Conservation (phyloP, 345 rosid genomes). For the Lepidium didymum region DNA sequence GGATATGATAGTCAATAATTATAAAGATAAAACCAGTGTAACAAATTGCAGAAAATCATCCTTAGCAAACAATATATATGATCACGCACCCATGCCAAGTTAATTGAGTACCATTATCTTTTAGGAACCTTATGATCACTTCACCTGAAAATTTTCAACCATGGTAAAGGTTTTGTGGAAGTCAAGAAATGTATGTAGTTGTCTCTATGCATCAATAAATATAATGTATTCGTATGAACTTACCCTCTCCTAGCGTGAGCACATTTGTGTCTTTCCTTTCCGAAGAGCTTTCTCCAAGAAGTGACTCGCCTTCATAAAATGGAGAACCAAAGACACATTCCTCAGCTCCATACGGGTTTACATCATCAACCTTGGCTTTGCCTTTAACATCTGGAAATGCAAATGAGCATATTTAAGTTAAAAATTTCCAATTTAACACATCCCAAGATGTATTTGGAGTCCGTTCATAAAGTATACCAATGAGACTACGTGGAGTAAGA, state of each 20-base stretch:
- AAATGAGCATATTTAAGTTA: constrained; percentile 19
- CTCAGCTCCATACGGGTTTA: constrained; percentile 66
- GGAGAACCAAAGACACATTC: constrained; percentile 52
- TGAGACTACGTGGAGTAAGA: constrained; percentile 15
- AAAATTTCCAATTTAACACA: constrained; percentile 25
- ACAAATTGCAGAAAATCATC: not conserved
- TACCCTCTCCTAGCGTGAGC: constrained; percentile 67
- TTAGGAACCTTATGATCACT: constrained; percentile 53
- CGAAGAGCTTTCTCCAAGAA: constrained; percentile 56
- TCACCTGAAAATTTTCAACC: constrained; percentile 44
- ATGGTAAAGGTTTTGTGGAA: constrained; percentile 4
- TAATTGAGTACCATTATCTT: constrained; percentile 61
- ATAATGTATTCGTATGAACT: constrained; percentile 1
- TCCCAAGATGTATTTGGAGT: not conserved
- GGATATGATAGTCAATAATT: not conserved
- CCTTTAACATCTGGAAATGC: constrained; percentile 40
- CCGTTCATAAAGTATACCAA: not conserved
- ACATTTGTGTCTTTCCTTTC: constrained; percentile 33
- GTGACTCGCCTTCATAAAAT: constrained; percentile 65
- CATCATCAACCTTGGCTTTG: constrained; percentile 37
- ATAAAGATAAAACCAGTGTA: not conserved
- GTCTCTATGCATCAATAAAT: not conserved
- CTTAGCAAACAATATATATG: not conserved
- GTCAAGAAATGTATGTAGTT: not conserved
- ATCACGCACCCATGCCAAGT: constrained; percentile 65